phyloP scores from a whole-genome alignment of 257 asterid genomes.

The Capsicum baccatum region DNA sequence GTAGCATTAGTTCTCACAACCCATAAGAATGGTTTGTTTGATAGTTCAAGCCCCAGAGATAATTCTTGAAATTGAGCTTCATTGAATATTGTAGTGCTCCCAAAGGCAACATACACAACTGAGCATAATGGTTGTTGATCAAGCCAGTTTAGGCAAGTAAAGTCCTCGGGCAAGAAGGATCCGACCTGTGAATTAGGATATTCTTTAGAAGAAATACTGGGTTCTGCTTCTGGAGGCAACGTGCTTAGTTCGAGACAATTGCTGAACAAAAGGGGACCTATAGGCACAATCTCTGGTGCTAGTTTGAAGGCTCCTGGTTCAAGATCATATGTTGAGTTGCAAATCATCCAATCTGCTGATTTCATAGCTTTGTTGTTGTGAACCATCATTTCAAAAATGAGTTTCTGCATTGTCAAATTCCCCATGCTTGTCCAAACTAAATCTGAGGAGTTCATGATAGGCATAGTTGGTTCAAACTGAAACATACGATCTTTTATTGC shows the following conservation, averaged over 20 bases:
- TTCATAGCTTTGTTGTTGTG: slow-evolving; percentile 39
- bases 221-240: not conserved
- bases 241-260: slow-evolving; percentile 14
- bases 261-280: slow-evolving; percentile 49
- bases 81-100: slow-evolving; percentile 39
- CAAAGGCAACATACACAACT: slow-evolving; percentile 54
- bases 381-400: slow-evolving; percentile 38
- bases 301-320: slow-evolving; percentile 49
- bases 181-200: slow-evolving; percentile 37
- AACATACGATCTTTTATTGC: slow-evolving; percentile 31
- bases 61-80: slow-evolving; percentile 46
- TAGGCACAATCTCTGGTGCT: slow-evolving; percentile 44
- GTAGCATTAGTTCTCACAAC: slow-evolving; percentile 40
- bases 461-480: slow-evolving; percentile 48
- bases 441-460: slow-evolving; percentile 43
- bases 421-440: slow-evolving; percentile 43
- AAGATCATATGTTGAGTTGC: slow-evolving; percentile 48
- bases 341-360: slow-evolving; percentile 45
- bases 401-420: slow-evolving; percentile 38
- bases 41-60: slow-evolving; percentile 49
- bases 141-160: slow-evolving; percentile 45
- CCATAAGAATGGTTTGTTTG: slow-evolving; percentile 52
- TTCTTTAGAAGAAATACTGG: slow-evolving; percentile 4
- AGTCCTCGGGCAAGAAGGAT: slow-evolving; percentile 49
- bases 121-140: slow-evolving; percentile 45